phyloP scores from a whole-genome alignment of 1,284 basidiomycete species.

The Pisolithus thermaeus region DNA sequence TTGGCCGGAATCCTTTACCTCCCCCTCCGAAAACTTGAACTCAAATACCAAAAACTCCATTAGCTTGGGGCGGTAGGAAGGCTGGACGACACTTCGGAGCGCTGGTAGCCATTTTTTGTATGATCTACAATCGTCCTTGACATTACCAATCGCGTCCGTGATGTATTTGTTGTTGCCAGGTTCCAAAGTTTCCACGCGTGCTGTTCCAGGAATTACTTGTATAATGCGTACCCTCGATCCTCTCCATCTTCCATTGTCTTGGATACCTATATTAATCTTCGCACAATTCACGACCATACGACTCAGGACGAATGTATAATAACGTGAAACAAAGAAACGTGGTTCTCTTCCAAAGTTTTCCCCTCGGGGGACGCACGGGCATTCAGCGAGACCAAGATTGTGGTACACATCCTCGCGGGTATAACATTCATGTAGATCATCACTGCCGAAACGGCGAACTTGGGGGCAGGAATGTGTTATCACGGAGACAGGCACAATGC shows the following conservation, averaged over 20 bases:
- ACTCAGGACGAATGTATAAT: background rate
- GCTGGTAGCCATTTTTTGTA: background rate
- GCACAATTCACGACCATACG: background rate
- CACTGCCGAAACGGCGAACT: too few relatives aligned
- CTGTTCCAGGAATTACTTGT: background rate
- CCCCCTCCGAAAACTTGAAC: conserved; percentile 47
- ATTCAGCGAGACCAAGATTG: too few relatives aligned
- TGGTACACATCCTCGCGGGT: too few relatives aligned
- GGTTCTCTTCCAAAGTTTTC: too few relatives aligned
- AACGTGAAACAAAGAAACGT: background rate
- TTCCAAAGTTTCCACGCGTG: background rate
- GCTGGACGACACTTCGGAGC: too few relatives aligned
- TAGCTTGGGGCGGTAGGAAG: conserved; percentile 7
- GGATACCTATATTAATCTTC: background rate
- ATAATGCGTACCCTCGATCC: background rate
- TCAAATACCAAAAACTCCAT: conserved; percentile 25
- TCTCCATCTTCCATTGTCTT: background rate
- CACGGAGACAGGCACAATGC: too few relatives aligned
- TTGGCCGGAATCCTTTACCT: conserved; percentile 50
- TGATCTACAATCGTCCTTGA: background rate
- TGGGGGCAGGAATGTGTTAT: too few relatives aligned
- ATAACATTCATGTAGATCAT: too few relatives aligned
- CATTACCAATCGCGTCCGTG: background rate
- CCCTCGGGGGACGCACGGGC: too few relatives aligned
- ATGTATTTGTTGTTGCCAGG: background rate